Evolutionary conservation across 1,284 basidiomycete species (phyloP), one percentile per base, ranked within the genome.

Genomic region (Ganoderma sinense): DNA sequence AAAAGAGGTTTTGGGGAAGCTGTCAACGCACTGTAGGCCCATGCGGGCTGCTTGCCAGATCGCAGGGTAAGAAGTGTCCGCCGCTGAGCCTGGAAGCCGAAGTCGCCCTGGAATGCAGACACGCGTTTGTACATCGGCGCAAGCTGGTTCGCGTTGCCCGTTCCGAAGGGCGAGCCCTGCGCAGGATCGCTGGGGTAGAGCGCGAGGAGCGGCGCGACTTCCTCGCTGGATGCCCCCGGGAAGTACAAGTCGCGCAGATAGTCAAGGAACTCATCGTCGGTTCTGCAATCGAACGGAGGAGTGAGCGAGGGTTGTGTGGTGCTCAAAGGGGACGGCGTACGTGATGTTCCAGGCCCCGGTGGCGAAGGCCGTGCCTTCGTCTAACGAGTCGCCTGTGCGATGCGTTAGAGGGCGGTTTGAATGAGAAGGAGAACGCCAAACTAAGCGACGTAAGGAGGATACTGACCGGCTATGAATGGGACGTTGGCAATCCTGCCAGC

Each of bases 51-150:
- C 63, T 83, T 83, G 0, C 75, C 78, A 0, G 84, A 79, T 0
- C 77, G 79, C 29, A 80, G 76, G 41, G 85, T 23, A 31, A 72
- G 60, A 53, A 74, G 64, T 31, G 53, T 67, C 4, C 73, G 65
- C 40, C 86, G 78, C 2, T 85, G 85, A 0, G 81, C 85, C 62
- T 87, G 86, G 76, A 89, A 87, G n/a, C 75, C 69, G n/a, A 77
- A 55, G 59, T 81, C 80, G 10, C 78, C 78, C 59, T 75, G 72
- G 45, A 80, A 71, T 3, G 79, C 75, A 11, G 79, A 77, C 33
- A 79, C 65, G 11, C 80, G 72, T 69, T 79, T 78, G 72, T 69
- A 80, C 65, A 77, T 69, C 2, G 75, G 70, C 20, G 73, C 67
- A 53, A 76, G 60, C n/a, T 64, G 53, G 60, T 74, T 74, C 36